Percentiles rank a stretch among this genome's conserved stretches.
Conservation (phyloP, 805 yeast species). For the Candida ipomoeae region DNA sequence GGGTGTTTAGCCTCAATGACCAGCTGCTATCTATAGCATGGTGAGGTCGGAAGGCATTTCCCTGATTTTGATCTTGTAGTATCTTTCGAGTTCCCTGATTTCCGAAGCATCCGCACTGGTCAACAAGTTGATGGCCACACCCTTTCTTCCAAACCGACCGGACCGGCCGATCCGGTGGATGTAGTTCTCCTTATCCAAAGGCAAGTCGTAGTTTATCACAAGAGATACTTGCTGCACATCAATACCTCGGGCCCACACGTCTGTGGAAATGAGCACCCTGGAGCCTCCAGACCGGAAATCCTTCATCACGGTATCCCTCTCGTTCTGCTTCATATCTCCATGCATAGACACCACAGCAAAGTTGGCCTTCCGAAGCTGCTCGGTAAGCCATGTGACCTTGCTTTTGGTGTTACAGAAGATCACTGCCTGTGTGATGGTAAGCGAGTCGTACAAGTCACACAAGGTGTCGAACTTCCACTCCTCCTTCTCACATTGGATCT, state of each 20-base stretch:
- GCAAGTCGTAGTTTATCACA: slow-evolving; percentile 93
- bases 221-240: slow-evolving; percentile 97
- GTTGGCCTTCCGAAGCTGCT: slow-evolving; percentile 69
- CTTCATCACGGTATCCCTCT: slow-evolving; percentile 90
- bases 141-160: slow-evolving; percentile 98
- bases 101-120: slow-evolving; percentile 72
- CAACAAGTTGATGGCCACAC: slow-evolving; percentile 93
- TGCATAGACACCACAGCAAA: slow-evolving; percentile 96
- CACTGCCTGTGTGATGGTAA: slow-evolving; percentile 95
- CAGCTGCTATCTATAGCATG: not conserved
- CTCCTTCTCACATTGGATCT: slow-evolving; percentile 86
- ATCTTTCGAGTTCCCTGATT: slow-evolving; percentile 70
- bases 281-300: slow-evolving; percentile 94
- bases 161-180: slow-evolving; percentile 97
- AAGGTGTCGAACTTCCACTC: slow-evolving; percentile 92
- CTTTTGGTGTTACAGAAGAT: slow-evolving; percentile 96
- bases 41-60: slow-evolving; percentile 55
- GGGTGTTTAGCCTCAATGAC: no score
- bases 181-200: slow-evolving; percentile 89
- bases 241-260: slow-evolving; percentile 96
- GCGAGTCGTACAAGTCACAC: slow-evolving; percentile 90
- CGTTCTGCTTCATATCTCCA: slow-evolving; percentile 94
- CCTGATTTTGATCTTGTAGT: slow-evolving; percentile 68
- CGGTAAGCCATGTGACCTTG: slow-evolving; percentile 89
- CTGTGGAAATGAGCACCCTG: slow-evolving; percentile 92